phyloP scores from a whole-genome alignment of 495 filamentous ascomycete genomes.

The Talaromyces stipitatus region DNA sequence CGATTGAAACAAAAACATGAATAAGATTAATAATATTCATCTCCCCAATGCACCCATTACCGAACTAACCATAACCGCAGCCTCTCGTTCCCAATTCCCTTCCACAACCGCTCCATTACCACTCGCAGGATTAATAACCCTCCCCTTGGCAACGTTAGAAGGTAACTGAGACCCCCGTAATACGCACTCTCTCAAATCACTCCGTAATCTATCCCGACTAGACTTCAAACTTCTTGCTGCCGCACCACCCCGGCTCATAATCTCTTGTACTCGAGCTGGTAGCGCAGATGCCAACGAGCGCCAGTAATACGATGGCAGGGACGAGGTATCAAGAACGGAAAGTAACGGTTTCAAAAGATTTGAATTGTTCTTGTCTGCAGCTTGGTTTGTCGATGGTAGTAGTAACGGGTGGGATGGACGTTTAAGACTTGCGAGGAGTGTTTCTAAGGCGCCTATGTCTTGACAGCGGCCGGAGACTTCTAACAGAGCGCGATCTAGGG shows the following conservation, averaged over 20 bases:
- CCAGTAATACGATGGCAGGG: constrained; percentile 87
- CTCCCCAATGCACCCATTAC: constrained; percentile 48
- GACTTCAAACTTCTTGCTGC: constrained; percentile 71
- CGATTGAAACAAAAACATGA: background rate
- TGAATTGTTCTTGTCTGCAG: constrained; percentile 7
- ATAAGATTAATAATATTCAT: constrained; percentile 8
- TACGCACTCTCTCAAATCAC: constrained; percentile 78
- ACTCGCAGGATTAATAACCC: constrained; percentile 22
- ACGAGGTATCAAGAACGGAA: constrained; percentile 74
- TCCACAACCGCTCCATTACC: constrained; percentile 29
- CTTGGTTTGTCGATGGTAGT: constrained; percentile 12
- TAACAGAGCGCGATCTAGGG: constrained; percentile 69
- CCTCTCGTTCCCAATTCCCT: constrained; percentile 79
- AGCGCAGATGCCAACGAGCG: constrained; percentile 73
- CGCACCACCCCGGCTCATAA: constrained; percentile 71
- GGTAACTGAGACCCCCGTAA: constrained; percentile 62
- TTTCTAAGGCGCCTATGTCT: constrained; percentile 80
- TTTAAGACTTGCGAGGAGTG: constrained; percentile 60
- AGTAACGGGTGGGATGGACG: constrained; percentile 59
- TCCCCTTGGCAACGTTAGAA: constrained; percentile 16
- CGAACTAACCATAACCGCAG: constrained; percentile 88
- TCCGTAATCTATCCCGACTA: constrained; percentile 65
- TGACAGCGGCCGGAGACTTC: constrained; percentile 83
- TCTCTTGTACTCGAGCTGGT: constrained; percentile 71
- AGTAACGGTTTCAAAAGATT: constrained; percentile 68